Base-by-base conservation (phyloP, 148 eudicot species). In the Chenopodium formosanum region DNA sequence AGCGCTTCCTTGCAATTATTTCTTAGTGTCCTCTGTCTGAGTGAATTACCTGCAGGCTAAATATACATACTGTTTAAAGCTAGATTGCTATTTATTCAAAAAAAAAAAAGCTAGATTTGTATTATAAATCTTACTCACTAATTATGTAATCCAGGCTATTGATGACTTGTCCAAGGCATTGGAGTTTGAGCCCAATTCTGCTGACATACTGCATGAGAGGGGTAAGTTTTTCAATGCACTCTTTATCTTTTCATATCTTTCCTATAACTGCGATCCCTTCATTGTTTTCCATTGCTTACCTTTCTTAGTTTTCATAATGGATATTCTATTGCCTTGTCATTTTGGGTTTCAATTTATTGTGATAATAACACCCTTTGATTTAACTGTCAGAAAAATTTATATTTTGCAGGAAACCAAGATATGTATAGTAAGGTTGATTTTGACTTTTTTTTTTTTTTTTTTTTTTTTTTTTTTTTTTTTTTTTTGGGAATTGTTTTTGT, bases 191-290 rank as follows among this genome's bases (percentile, higher is more conserved):
- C 95, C 95, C 66, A 84, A 92, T 78, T 91, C 97, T 9, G 86
- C 93, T 53, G 99, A 95, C 79, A 88, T 91, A 87, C 88, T 94
- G 76, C 99, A 95, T 86, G 99, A 95, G 90, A 94, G 99, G 86
- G 97, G 99, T 95, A 87, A 87, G 81, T 84, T 40, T 50, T n/a
- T 83, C 29, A 65, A 31, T 69, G 60, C 69, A 25, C 22, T 27
- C 32, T 69, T 31, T 65, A 37, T 37, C 44, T 37, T 37, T 37
- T 17, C 48, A 71, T 71, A 40, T 71, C 75, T 71, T 70, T 70
- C 50, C 31, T 74, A 78, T 75, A 44, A 63, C 3, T 70, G 10
- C 70, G 56, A 81, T 74, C 44, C n/a, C 65, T 31, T 69, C 74
- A 48, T 52, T 50, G 4, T 16, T 19, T 62, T 4, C n/a, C 13